Evolutionary conservation across 805 yeast species (phyloP), one percentile per base, ranked within the genome.

Genomic region (Helenozyma baotianmanensis): DNA sequence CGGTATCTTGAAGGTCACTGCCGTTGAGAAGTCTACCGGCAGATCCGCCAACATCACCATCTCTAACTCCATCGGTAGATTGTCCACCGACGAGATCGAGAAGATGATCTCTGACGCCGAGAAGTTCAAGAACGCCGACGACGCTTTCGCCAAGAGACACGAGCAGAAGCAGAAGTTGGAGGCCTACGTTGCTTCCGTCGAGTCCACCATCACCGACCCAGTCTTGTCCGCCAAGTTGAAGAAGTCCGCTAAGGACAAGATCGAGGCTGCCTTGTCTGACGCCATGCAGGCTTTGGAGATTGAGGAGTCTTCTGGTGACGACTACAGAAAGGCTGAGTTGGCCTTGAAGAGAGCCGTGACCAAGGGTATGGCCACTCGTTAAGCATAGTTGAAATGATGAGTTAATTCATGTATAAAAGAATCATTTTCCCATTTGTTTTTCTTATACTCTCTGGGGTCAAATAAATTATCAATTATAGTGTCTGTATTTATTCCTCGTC

Each of bases 101-200:
- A 60, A 65, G 62, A 66, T 66, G 72, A 65, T 66, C 50, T 49
- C 53, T 43, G 72, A 66, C 52, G 72, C 72, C 50, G 72, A 66
- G 56, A 66, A 66, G 54, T 66, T 88, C 95, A 90, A 90, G 87
- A 77, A 90, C 62, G 85, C 95, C 58, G 98, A 90, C 72, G 97
- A 90, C 66, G 96, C 95, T 60, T 92, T 90, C 84, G 94, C 97
- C 73, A 90, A 89, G 89, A 83, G 83, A 69, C 97, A 90, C 77
- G 97, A 92, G 80, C 92, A 95, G 65, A 90, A 89, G 78, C 97
- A 90, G 78, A 89, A 88, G 78, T 83, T 90, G 68, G 98, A 90
- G 80, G 87, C 97, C 59, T 90, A 90, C 83, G 95, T 92, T 65
- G 52, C 58, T 33, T 54, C 87, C 43, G 87, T 86, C 38, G 87